Base-by-base conservation (phyloP, 768 basidiomycete genomes). In the Trichaptum fuscoviolaceum region DNA sequence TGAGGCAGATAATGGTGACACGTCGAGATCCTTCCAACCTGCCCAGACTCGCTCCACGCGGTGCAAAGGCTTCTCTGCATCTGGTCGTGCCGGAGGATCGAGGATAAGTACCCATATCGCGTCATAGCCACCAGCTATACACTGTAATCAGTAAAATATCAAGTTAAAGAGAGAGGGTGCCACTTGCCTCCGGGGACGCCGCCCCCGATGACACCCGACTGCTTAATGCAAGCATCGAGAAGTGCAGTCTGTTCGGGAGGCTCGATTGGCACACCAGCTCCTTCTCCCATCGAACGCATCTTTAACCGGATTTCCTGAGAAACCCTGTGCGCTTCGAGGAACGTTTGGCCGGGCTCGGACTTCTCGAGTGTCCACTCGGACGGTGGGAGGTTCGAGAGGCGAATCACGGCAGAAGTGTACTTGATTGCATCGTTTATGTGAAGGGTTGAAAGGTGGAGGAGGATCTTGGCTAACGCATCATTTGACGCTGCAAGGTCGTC, bases 141-240 rank as follows among this genome's bases (percentile, higher is more conserved):
- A 20, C 2, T 9, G 18, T 24, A 8, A 25, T 62, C 8, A 26
- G n/a, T n/a, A 52, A 64, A 24, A 26, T 26, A 15, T 9, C 58
- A 27, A 64, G 57, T 63, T 35, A 10, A 58, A 8, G 69, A 58
- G 69, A 64, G 35, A 23, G 30, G 57, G 17, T 23, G n/a, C 9
- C 4, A 75, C 90, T 70, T 72, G 95, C 96, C 96, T 57, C 97
- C 97, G 7, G 97, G 97, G 5, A 99, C 97, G 23, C 96, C 96
- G 26, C 95, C 96, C 24, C 93, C 95, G 52, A 99, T 83, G 20
- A 98, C 89, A 30, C 97, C 97, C 2, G 91, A 86, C 69, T 90
- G 83, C 17, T 83, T 78, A 18, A 91, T 79, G 68, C 94, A 96
- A 4, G 81, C 80, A 73, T 99, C 86, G 62, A 99, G 82, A 24